Percentiles rank a stretch among this genome's conserved stretches.
These are phyloP conservation scores for Myxozyma sirexii DNA, from an alignment of 805 yeast genomes.

Conservation along the genomic window DNA sequence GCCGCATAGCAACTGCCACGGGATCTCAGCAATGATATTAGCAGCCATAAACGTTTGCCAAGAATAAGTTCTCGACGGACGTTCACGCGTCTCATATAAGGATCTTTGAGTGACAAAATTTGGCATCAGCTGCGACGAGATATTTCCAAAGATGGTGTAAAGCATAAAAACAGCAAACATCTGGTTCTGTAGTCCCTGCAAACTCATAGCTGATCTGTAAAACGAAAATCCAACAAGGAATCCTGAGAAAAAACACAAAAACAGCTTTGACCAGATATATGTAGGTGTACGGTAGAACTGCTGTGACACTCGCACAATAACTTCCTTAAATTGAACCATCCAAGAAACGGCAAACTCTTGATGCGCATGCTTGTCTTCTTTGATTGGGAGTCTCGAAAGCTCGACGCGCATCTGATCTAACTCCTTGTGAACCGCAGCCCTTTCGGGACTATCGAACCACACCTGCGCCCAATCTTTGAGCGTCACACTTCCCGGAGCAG, in stretches of 20 bases:
- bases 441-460: conserved; percentile 73
- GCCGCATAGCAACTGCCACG: conserved; percentile 62
- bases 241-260: conserved; percentile 55
- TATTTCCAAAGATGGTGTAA: conserved; percentile 56
- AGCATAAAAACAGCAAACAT: conserved; percentile 78
- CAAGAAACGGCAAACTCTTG: conserved; percentile 58
- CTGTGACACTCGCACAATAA: conserved; percentile 54
- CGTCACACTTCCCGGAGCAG: conserved; percentile 45
- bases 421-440: conserved; percentile 59
- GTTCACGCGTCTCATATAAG: conserved; percentile 70
- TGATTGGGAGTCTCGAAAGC: conserved; percentile 37
- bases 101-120: conserved; percentile 62
- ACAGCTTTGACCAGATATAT: conserved; percentile 58
- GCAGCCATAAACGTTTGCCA: conserved; percentile 66
- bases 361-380: conserved; percentile 6
- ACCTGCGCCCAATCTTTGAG: conserved; percentile 52
- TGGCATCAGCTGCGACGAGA: conserved; percentile 66
- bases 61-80: conserved; percentile 69
- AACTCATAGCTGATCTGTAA: conserved; percentile 61
- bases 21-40: conserved; percentile 66
- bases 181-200: conserved; percentile 78
- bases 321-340: conserved; percentile 48
- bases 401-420: conserved; percentile 67
- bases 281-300: conserved; percentile 68
- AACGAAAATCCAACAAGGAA: conserved; percentile 70